Evolutionary conservation across 1,284 basidiomycete species (phyloP).

Genomic region (Cutaneotrichosporon mucoides): DNA sequence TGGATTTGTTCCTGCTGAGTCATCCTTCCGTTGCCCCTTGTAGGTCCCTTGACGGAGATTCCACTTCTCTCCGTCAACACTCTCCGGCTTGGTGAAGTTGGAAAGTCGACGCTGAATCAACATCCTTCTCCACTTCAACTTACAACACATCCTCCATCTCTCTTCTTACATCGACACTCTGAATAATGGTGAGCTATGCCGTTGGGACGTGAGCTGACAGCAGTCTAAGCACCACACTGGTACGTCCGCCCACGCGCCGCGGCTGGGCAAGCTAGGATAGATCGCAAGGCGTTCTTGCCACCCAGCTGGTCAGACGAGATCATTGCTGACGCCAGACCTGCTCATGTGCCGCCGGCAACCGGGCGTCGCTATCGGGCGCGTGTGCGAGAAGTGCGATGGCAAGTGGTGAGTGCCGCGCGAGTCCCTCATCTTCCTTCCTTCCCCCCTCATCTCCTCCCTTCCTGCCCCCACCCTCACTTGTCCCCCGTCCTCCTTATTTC

Average conservation of each 20-base stretch:
- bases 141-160: background rate
- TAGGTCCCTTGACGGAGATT: too few species aligned
- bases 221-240: slow-evolving; percentile 88
- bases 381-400: slow-evolving; percentile 99
- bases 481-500: too few species aligned
- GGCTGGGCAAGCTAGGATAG: too few species aligned
- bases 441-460: background rate
- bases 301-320: background rate
- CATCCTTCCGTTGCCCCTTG: too few species aligned
- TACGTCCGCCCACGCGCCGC: slow-evolving; percentile 33
- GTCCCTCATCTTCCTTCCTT: background rate
- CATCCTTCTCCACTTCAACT: background rate
- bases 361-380: slow-evolving; percentile 91
- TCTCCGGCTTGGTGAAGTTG: too few species aligned
- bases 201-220: slow-evolving; percentile 11
- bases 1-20: background rate
- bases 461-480: too few species aligned
- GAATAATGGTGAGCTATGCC: slow-evolving; percentile 13
- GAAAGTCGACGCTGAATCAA: background rate
- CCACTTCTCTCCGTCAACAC: background rate
- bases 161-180: background rate
- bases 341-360: slow-evolving; percentile 96
- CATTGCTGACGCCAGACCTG: slow-evolving; percentile 59
- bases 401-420: slow-evolving; percentile 72
- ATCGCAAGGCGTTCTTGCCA: background rate